These are phyloP conservation scores for Taiwanofungus camphoratus DNA, from an alignment of 1,284 basidiomycete genomes.

Conservation along the genomic window DNA sequence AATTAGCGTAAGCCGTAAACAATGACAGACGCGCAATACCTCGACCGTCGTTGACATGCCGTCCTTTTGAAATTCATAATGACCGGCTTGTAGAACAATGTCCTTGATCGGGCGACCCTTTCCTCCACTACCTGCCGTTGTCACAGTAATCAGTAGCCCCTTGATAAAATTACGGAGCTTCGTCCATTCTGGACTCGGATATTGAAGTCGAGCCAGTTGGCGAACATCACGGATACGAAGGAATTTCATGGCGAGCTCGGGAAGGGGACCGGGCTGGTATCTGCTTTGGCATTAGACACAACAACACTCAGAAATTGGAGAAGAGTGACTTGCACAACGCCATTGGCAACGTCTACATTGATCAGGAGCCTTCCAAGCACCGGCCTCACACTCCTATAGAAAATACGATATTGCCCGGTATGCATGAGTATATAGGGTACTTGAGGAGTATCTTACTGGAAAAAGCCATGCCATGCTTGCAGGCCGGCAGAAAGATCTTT, in stretches of 20 bases:
- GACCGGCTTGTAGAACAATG: slow-evolving; percentile 19
- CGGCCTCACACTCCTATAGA: slow-evolving; percentile 18
- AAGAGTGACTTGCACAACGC: slow-evolving; percentile 14
- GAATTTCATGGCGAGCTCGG: slow-evolving; percentile 24
- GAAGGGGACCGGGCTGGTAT: slow-evolving; percentile 27
- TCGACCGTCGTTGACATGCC: slow-evolving; percentile 27
- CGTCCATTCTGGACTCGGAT: slow-evolving; percentile 17
- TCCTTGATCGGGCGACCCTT: slow-evolving; percentile 20
- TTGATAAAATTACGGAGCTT: slow-evolving; percentile 31
- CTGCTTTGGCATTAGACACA: slow-evolving; percentile 15
- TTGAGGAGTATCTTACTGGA: slow-evolving; percentile 6
- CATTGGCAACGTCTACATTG: slow-evolving; percentile 21
- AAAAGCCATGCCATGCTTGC: slow-evolving; percentile 15
- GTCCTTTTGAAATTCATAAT: slow-evolving; percentile 29
- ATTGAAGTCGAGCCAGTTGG: slow-evolving; percentile 15
- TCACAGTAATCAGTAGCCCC: slow-evolving; percentile 23
- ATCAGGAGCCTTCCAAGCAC: slow-evolving; percentile 17
- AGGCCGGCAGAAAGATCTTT: slow-evolving; percentile 10
- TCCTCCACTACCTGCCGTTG: background rate
- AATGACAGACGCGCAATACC: too few species aligned
- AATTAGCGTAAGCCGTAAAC: background rate
- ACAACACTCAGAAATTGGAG: background rate
- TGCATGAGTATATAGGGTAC: background rate
- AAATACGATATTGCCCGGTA: background rate
- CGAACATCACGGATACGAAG: slow-evolving; percentile 18